Evolutionary conservation across 495 filamentous ascomycete genomes (phyloP).

Genomic region (Oleoguttula mirabilis): DNA sequence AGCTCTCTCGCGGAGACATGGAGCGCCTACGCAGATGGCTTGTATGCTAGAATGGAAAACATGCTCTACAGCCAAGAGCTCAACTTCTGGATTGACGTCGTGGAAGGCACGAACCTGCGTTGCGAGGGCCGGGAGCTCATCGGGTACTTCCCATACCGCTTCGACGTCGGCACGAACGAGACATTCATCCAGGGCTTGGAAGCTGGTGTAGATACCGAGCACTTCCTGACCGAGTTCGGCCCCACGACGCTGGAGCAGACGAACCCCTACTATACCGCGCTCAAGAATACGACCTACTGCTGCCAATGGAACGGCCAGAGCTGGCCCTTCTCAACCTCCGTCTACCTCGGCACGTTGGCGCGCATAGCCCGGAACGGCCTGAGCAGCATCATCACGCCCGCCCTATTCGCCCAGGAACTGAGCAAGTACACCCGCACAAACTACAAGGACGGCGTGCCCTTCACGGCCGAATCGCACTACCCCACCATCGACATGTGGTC

Average conservation of each 20-base stretch:
- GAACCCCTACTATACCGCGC: slow-evolving; percentile 32
- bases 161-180: slow-evolving; percentile 31
- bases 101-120: slow-evolving; percentile 30
- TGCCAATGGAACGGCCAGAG: slow-evolving; percentile 39
- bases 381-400: slow-evolving; percentile 17
- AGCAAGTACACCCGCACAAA: slow-evolving; percentile 33
- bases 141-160: slow-evolving; percentile 34
- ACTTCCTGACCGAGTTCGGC: slow-evolving; percentile 33
- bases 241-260: slow-evolving; percentile 36
- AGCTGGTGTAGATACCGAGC: slow-evolving; percentile 29
- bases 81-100: slow-evolving; percentile 37
- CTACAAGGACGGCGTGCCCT: slow-evolving; percentile 34
- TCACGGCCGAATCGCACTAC: slow-evolving; percentile 37
- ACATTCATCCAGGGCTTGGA: slow-evolving; percentile 26
- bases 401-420: slow-evolving; percentile 29
- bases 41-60: slow-evolving; percentile 31
- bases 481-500: slow-evolving; percentile 33
- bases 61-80: slow-evolving; percentile 32
- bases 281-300: slow-evolving; percentile 33
- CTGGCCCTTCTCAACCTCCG: slow-evolving; percentile 36
- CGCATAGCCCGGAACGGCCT: slow-evolving; percentile 13
- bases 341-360: slow-evolving; percentile 28
- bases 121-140: slow-evolving; percentile 33
- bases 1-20: slow-evolving; percentile 23
- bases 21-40: slow-evolving; percentile 24